Conservation (phyloP, 1,139 yeast species). For the Wickerhamomyces sp. region DNA sequence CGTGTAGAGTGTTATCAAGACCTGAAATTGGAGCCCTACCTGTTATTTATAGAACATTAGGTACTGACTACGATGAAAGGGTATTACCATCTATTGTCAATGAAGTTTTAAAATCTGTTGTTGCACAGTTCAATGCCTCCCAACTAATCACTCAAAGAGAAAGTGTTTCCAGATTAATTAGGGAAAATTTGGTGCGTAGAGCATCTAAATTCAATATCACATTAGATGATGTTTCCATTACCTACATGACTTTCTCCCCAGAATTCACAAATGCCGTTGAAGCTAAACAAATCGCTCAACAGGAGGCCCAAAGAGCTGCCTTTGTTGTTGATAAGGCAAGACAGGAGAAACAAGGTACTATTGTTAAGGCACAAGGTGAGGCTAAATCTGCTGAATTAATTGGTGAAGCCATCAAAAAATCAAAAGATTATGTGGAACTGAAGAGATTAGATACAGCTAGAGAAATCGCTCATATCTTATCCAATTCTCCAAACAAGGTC, state of each 20-base stretch:
- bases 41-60: slow-evolving; percentile 83
- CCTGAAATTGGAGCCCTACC: slow-evolving; percentile 82
- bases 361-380: slow-evolving; percentile 97
- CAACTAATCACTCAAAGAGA: slow-evolving; percentile 98
- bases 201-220: slow-evolving; percentile 84
- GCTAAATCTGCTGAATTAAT: slow-evolving; percentile 97
- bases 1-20: slow-evolving; percentile 92
- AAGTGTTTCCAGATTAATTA: slow-evolving; percentile 84
- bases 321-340: slow-evolving; percentile 94
- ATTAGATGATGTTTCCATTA: slow-evolving; percentile 93
- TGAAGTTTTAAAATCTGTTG: slow-evolving; percentile 94
- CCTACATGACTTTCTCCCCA: slow-evolving; percentile 95
- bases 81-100: slow-evolving; percentile 95
- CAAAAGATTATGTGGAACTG: slow-evolving; percentile 91
- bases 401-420: slow-evolving; percentile 98
- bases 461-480: slow-evolving; percentile 84
- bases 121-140: slow-evolving; percentile 97
- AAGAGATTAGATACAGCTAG: slow-evolving; percentile 96
- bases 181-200: slow-evolving; percentile 87
- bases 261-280: slow-evolving; percentile 98
- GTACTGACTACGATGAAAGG: slow-evolving; percentile 92
- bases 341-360: slow-evolving; percentile 95
- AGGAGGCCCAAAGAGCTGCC: slow-evolving; percentile 98
- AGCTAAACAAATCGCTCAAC: slow-evolving; percentile 98
- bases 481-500: slow-evolving; percentile 86